Evolutionary conservation across 2,329 filamentous ascomycete genomes (phyloP), one percentile per base, ranked within the genome.

Genomic region (Pseudocercospora musae): DNA sequence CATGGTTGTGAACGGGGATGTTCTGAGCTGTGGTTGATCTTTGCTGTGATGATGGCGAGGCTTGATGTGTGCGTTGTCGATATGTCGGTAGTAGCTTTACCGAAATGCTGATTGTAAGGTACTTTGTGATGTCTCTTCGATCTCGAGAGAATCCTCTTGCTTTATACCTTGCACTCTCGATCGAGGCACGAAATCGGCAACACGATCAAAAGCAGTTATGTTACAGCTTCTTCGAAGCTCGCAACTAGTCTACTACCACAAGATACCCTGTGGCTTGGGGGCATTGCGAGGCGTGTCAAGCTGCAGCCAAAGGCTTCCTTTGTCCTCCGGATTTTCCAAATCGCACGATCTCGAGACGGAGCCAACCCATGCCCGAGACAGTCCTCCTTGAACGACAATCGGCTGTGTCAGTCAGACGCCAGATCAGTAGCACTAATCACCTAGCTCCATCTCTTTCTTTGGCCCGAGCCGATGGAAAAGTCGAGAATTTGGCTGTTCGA

Each of bases 161-260:
- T 60, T 63, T 63, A 63, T 63, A 63, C 37, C 54, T 42, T 50
- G 10, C 48, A 23, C 20, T 57, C 23, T 23, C n/a, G 25, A 54
- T 53, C 20, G 54, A 49, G 49, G 48, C 49, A 63, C 62, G 58
- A 29, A 50, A 21, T 40, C 57, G 60, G 60, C 58, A 49, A 40
- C 20, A 20, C 53, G 53, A 50, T 55, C 23, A 20, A 54, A 33
- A 40, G 27, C 29, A 37, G 29, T 15, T 20, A 48, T 13, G 62
- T 63, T 63, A 60, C 62, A 58, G 54, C 48, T 37, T 18, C 23
- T 31, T 15, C 13, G 25, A 52, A 52, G 48, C 48, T 52, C 48
- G 48, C 23, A 31, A 52, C 44, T 52, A 25, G 48, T 23, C 25
- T 52, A 23, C 48, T 52, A 52, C 21, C 48, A 25, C 23, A 48